Conservation (phyloP, 192 early-diverging fungal genomes). For the Coemansia sp. region DNA sequence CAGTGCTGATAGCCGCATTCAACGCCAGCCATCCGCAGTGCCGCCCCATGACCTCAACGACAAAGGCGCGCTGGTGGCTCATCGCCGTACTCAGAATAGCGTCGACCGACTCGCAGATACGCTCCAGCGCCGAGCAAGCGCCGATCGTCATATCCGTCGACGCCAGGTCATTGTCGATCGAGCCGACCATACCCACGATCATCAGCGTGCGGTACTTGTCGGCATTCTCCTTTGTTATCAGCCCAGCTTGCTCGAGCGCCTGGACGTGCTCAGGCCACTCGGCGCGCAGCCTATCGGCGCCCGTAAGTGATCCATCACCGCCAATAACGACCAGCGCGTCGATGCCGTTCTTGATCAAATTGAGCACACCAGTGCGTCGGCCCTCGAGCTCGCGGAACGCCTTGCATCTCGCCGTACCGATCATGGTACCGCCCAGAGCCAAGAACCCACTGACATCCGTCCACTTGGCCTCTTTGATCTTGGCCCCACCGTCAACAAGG, state of each 20-base stretch:
- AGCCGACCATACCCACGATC: constrained; percentile 96
- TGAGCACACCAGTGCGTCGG: constrained; percentile 77
- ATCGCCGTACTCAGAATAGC: constrained; percentile 89
- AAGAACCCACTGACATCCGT: constrained; percentile 89
- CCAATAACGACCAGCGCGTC: constrained; percentile 95
- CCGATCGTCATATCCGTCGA: constrained; percentile 96
- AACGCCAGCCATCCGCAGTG: constrained; percentile 96
- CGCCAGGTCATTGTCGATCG: constrained; percentile 95
- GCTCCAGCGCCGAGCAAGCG: constrained; percentile 87
- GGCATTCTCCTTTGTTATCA: constrained; percentile 65
- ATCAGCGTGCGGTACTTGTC: constrained; percentile 69
- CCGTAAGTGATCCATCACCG: constrained; percentile 96
- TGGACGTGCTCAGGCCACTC: constrained; percentile 88
- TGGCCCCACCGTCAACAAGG: constrained; percentile 88
- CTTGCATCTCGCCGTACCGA: constrained; percentile 91
- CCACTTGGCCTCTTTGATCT: constrained; percentile 85
- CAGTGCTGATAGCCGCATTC: constrained; percentile 84
- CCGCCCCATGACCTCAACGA: constrained; percentile 98
- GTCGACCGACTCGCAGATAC: constrained; percentile 96
- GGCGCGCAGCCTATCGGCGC: constrained; percentile 85
- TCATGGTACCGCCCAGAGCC: constrained; percentile 86
- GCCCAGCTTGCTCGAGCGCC: constrained; percentile 67
- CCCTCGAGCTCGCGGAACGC: constrained; percentile 85
- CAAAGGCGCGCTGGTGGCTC: constrained; percentile 95
- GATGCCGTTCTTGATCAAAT: constrained; percentile 90